These are phyloP conservation scores for Macrolepiota fuliginosa DNA, from an alignment of 768 basidiomycete genomes.

Conservation along the genomic window DNA sequence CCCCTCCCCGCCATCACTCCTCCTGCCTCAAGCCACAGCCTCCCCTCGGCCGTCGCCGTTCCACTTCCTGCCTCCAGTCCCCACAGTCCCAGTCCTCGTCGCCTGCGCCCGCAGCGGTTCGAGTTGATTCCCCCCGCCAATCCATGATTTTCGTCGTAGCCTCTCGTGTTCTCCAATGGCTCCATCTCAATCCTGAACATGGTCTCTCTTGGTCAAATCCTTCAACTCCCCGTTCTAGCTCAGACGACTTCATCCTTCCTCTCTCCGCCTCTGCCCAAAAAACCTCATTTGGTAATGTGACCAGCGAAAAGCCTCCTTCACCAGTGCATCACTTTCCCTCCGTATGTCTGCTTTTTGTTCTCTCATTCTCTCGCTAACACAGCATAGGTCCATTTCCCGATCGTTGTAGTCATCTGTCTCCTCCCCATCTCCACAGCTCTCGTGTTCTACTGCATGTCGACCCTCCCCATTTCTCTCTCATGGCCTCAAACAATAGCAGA, in stretches of 20 bases:
- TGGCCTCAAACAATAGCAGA: conserved; percentile 79
- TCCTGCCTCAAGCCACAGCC: conserved; percentile 56
- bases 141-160: conserved; percentile 52
- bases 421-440: conserved; percentile 69
- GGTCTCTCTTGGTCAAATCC: conserved; percentile 41
- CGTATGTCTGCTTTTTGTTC: conserved; percentile 23
- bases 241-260: conserved; percentile 32
- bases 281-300: conserved; percentile 37
- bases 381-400: conserved; percentile 35
- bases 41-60: conserved; percentile 55
- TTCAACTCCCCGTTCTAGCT: conserved; percentile 45
- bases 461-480: conserved; percentile 71
- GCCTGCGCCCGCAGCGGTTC: conserved; percentile 13
- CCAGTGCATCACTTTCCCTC: conserved; percentile 26
- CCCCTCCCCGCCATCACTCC: conserved; percentile 51
- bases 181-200: conserved; percentile 44
- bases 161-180: conserved; percentile 50
- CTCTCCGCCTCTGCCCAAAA: conserved; percentile 32
- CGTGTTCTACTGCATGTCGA: conserved; percentile 69
- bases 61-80: conserved; percentile 43
- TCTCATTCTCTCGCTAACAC: conserved; percentile 4
- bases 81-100: conserved; percentile 19
- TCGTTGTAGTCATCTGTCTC: conserved; percentile 46
- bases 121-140: background rate
- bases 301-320: conserved; percentile 31